phyloP scores from a whole-genome alignment of 1,284 basidiomycete genomes.

The Trichosporon sp. region DNA sequence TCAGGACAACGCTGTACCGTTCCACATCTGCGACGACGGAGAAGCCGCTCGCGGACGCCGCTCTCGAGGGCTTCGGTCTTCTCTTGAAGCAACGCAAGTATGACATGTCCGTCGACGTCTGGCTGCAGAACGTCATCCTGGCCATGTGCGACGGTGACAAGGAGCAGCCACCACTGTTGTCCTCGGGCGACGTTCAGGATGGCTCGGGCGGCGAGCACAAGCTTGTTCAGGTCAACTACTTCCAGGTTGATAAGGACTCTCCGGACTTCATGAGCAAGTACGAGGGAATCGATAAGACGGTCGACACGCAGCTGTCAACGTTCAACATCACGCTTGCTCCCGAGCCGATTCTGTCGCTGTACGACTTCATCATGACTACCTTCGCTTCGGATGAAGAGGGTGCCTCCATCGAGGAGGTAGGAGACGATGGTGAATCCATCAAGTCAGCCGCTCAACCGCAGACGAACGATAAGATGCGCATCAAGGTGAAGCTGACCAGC shows the following conservation, averaged over 20 bases:
- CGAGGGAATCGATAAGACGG: constrained; percentile 85
- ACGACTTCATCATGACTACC: constrained; percentile 98
- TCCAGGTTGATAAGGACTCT: constrained; percentile 77
- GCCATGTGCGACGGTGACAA: constrained; percentile 63
- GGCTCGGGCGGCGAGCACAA: constrained; percentile 60
- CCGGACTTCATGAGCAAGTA: constrained; percentile 83
- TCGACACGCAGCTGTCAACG: constrained; percentile 88
- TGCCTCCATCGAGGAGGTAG: constrained; percentile 22
- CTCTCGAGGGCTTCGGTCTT: constrained; percentile 78
- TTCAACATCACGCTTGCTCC: constrained; percentile 88
- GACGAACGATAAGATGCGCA: constrained; percentile 69
- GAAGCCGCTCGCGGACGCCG: constrained; percentile 70
- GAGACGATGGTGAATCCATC: constrained; percentile 29
- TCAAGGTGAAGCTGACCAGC: constrained; percentile 82
- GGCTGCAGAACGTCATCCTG: constrained; percentile 68
- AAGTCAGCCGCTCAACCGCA: constrained; percentile 23
- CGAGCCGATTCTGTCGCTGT: constrained; percentile 86
- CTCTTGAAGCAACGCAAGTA: constrained; percentile 74
- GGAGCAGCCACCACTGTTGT: constrained; percentile 71
- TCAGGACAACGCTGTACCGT: constrained; percentile 82
- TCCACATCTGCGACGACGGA: constrained; percentile 50
- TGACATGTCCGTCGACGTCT: constrained; percentile 85
- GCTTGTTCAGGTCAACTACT: constrained; percentile 82
- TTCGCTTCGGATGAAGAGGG: constrained; percentile 68
- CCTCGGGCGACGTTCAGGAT: constrained; percentile 65